Conservation (phyloP, 257 asterid genomes). For the Gentiana straminea region DNA sequence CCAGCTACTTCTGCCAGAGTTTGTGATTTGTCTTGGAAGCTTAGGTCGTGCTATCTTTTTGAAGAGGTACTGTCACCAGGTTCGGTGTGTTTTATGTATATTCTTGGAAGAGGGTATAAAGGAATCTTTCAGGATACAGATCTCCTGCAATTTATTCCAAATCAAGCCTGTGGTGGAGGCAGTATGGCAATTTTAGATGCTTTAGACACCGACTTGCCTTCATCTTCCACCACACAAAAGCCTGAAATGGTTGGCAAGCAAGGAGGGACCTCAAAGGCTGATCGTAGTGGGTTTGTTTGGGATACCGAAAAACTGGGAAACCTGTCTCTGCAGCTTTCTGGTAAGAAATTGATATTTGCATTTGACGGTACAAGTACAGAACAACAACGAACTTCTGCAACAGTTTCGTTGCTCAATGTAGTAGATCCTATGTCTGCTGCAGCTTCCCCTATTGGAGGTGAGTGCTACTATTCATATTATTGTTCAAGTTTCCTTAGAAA, state of each 20-base stretch:
- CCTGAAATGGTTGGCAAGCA: slow-evolving; percentile 60
- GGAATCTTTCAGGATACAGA: slow-evolving; percentile 94
- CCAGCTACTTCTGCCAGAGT: slow-evolving; percentile 70
- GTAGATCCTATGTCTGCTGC: slow-evolving; percentile 98
- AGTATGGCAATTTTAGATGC: slow-evolving; percentile 98
- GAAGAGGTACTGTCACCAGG: slow-evolving; percentile 98
- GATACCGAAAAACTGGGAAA: slow-evolving; percentile 80
- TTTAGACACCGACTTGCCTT: slow-evolving; percentile 67
- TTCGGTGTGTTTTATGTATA: slow-evolving; percentile 92
- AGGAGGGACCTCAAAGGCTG: slow-evolving; percentile 70
- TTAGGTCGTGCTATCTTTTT: slow-evolving; percentile 89
- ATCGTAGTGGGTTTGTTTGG: slow-evolving; percentile 95
- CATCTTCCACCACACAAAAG: slow-evolving; percentile 58
- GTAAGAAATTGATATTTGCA: slow-evolving; percentile 90
- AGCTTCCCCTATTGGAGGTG: slow-evolving; percentile 99
- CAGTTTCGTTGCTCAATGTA: slow-evolving; percentile 85
- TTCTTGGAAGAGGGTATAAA: slow-evolving; percentile 92
- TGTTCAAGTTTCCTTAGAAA: slow-evolving; percentile 2
- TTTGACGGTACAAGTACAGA: slow-evolving; percentile 97
- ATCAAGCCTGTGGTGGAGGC: slow-evolving; percentile 99
- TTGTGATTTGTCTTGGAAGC: slow-evolving; percentile 84
- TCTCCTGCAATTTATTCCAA: slow-evolving; percentile 85
- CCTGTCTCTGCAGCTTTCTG: slow-evolving; percentile 79
- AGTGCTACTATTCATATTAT: slow-evolving; percentile 15
- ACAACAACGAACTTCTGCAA: slow-evolving; percentile 72